Conservation (phyloP, 2,329 filamentous ascomycete genomes). For the Cladobotryum mycophilum region DNA sequence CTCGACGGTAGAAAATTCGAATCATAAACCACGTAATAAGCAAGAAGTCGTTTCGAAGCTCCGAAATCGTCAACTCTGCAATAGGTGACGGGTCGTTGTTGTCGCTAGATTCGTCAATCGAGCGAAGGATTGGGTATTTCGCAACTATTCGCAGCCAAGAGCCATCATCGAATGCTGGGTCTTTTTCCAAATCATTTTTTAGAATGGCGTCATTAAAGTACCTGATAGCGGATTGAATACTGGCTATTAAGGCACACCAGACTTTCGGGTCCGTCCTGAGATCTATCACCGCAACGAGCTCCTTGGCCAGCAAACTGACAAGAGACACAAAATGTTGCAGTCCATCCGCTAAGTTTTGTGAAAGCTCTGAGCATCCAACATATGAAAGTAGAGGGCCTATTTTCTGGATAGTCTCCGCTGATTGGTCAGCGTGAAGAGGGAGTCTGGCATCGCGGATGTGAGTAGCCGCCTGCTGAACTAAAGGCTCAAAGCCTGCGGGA, state of each 20-base stretch:
- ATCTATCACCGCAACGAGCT: conserved; percentile 32
- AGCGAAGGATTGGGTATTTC: conserved; percentile 24
- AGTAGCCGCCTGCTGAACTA: conserved; percentile 25
- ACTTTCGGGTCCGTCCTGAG: conserved; percentile 25
- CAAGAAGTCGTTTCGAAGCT: conserved; percentile 33
- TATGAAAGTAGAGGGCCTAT: conserved; percentile 41
- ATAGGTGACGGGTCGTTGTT: background rate
- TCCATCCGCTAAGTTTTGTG: conserved; percentile 18
- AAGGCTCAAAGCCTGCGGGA: conserved; percentile 27
- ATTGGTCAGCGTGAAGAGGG: conserved; percentile 13
- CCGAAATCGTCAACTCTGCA: conserved; percentile 16
- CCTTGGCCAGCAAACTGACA: conserved; percentile 27
- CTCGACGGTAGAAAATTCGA: conserved; percentile 35
- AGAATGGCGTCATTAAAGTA: conserved; percentile 38
- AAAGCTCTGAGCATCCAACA: conserved; percentile 41
- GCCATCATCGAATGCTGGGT: conserved; percentile 13
- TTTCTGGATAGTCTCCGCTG: conserved; percentile 24
- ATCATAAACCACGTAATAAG: conserved; percentile 32
- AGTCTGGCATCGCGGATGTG: conserved; percentile 22
- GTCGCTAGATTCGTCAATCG: conserved; percentile 13
- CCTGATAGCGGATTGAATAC: conserved; percentile 28
- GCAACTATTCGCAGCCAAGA: conserved; percentile 22
- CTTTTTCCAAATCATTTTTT: conserved; percentile 16
- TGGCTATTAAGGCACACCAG: conserved; percentile 33
- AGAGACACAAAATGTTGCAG: conserved; percentile 38